phyloP scores from a whole-genome alignment of 1,284 basidiomycete species.

The Earliella scabrosa region DNA sequence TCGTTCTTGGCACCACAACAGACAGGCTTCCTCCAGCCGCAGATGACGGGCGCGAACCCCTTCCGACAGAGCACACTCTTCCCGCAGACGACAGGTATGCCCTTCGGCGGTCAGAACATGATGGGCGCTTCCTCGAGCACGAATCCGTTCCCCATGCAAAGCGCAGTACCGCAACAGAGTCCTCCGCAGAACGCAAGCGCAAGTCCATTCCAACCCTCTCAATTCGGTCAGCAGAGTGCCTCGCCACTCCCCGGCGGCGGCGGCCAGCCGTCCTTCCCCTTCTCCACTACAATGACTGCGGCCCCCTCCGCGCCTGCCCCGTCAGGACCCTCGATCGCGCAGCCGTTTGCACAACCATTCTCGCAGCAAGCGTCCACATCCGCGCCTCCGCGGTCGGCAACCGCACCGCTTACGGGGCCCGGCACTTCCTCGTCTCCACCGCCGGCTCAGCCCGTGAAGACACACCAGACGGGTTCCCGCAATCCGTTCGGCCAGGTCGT shows the following conservation, averaged over 20 bases:
- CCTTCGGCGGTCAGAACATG: conserved; percentile 38
- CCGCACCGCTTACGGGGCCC: conserved; percentile 59
- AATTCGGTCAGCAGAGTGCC: conserved; percentile 6
- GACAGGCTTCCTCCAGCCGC: conserved; percentile 54
- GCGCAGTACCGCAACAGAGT: conserved; percentile 15
- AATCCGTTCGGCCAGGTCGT: conserved; percentile 92
- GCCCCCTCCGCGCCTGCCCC: conserved; percentile 7
- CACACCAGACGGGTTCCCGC: conserved; percentile 92
- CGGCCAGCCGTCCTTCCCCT: conserved; percentile 29
- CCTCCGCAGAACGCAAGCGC: conserved; percentile 23
- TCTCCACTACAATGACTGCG: conserved; percentile 17
- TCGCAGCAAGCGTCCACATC: conserved; percentile 11
- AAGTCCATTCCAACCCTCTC: conserved; percentile 23
- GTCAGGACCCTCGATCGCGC: conserved; percentile 18
- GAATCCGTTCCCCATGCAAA: conserved; percentile 36
- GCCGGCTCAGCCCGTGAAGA: conserved; percentile 64
- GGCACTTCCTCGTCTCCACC: conserved; percentile 38
- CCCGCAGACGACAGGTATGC: conserved; percentile 63
- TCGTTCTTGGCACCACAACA: conserved; percentile 53
- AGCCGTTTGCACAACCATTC: conserved; percentile 26
- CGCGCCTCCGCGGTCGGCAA: conserved; percentile 62
- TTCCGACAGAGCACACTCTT: conserved; percentile 71
- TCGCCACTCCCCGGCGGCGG: conserved; percentile 18
- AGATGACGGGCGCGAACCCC: conserved; percentile 76
- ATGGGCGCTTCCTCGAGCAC: conserved; percentile 22